A percentile compares a stretch with the other conserved stretches of the same genome.
Evolutionary conservation across 192 early-diverging fungal species (phyloP).

Genomic region (Entrophospora sp.): DNA sequence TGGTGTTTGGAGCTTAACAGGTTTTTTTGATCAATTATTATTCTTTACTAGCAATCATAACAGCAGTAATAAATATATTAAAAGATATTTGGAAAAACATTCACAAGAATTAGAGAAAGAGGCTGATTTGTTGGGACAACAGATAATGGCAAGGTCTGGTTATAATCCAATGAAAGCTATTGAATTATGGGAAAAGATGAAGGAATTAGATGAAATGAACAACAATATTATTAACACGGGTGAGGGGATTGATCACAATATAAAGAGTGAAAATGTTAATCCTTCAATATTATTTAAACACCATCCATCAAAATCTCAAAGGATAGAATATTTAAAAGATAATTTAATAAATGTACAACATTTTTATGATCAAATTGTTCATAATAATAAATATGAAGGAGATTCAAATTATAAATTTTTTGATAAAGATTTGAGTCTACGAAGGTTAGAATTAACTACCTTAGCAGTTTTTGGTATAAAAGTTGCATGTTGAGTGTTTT

Average conservation of each 20-base stretch:
- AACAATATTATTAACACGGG: too few relatives aligned
- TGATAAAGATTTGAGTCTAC: too few relatives aligned
- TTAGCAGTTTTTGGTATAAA: too few relatives aligned
- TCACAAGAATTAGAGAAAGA: constrained; percentile 35
- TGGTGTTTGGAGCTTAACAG: constrained; percentile 38
- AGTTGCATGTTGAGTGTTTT: too few relatives aligned
- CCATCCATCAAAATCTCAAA: constrained; percentile 1
- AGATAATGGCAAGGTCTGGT: constrained; percentile 44
- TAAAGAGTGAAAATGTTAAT: not conserved
- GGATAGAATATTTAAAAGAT: constrained; percentile 9
- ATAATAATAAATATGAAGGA: too few relatives aligned
- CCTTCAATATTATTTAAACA: not conserved
- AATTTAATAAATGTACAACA: constrained; percentile 9
- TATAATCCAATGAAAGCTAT: constrained; percentile 45
- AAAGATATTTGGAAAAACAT: constrained; percentile 25
- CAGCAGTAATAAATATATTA: constrained; percentile 20
- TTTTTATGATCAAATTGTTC: constrained; percentile 3
- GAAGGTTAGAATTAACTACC: too few relatives aligned
- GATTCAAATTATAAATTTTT: too few relatives aligned
- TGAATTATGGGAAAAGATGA: constrained; percentile 43
- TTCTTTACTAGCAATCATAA: constrained; percentile 19
- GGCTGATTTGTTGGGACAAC: constrained; percentile 42
- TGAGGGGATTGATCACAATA: too few relatives aligned
- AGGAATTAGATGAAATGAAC: not conserved
- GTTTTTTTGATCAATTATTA: constrained; percentile 28